Evolutionary conservation across 2,329 filamentous ascomycete species (phyloP).

Genomic region (Aspergillus luchuensis): DNA sequence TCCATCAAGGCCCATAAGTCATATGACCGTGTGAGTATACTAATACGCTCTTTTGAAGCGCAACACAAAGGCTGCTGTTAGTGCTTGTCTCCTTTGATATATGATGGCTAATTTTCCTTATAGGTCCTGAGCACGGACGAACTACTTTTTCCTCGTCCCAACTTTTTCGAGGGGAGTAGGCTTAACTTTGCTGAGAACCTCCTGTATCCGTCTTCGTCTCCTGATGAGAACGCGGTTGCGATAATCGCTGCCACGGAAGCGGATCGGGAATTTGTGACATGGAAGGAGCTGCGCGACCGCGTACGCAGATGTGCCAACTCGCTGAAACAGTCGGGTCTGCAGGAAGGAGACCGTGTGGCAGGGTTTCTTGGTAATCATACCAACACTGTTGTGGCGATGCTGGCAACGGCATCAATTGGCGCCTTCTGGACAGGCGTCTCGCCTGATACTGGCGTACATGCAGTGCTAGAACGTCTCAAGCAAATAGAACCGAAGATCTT

Average conservation of each 20-base stretch:
- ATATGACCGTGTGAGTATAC: conserved; percentile 47
- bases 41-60: background rate
- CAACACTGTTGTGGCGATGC: conserved; percentile 83
- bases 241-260: conserved; percentile 82
- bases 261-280: conserved; percentile 66
- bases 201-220: conserved; percentile 69
- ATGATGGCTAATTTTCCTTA: conserved; percentile 9
- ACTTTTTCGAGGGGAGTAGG: conserved; percentile 76
- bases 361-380: conserved; percentile 87
- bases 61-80: background rate
- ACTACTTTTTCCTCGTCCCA: conserved; percentile 80
- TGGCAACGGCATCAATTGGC: conserved; percentile 78
- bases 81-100: background rate
- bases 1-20: conserved; percentile 69
- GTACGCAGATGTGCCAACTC: conserved; percentile 74
- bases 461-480: conserved; percentile 80
- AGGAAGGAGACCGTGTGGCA: conserved; percentile 62
- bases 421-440: conserved; percentile 93
- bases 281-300: conserved; percentile 76
- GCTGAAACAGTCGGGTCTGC: conserved; percentile 67
- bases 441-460: conserved; percentile 87
- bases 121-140: conserved; percentile 69
- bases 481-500: conserved; percentile 83
- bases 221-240: conserved; percentile 63
- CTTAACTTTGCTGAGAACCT: conserved; percentile 97